Evolutionary conservation across 2,329 filamentous ascomycete genomes (phyloP).

Genomic region (Penicillium paneum): DNA sequence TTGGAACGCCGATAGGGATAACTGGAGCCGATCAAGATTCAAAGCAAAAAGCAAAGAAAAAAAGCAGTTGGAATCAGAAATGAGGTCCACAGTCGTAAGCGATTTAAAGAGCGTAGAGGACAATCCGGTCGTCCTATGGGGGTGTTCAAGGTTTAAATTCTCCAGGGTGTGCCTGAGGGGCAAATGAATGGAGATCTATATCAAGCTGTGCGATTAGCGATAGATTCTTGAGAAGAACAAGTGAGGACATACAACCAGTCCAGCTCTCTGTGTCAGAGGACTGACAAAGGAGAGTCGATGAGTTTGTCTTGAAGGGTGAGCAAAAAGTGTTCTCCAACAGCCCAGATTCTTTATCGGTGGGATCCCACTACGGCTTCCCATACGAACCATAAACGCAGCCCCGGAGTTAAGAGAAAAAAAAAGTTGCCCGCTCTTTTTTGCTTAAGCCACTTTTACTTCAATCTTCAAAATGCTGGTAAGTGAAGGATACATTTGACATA

Average conservation of each 20-base stretch:
- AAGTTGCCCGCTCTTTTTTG: constrained; percentile 31
- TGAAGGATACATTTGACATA: background rate
- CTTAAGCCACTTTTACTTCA: constrained; percentile 7
- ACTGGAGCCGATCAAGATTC: constrained; percentile 4
- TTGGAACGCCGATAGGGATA: constrained; percentile 58
- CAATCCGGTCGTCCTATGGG: constrained; percentile 24
- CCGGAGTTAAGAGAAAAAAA: constrained; percentile 37
- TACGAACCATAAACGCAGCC: constrained; percentile 28
- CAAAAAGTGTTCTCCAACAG: constrained; percentile 24
- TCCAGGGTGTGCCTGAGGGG: constrained; percentile 32
- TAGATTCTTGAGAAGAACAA: background rate
- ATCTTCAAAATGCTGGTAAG: constrained; percentile 34
- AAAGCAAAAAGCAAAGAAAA: constrained; percentile 7
- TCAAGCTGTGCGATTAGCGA: constrained; percentile 5
- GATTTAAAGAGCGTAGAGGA: constrained; percentile 28
- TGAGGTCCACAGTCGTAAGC: constrained; percentile 9
- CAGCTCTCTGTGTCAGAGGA: constrained; percentile 24
- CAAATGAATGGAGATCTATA: constrained; percentile 25
- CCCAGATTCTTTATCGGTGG: constrained; percentile 28
- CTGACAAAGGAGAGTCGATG: constrained; percentile 24
- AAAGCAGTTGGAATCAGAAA: background rate
- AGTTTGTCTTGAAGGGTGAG: constrained; percentile 13
- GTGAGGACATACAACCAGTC: constrained; percentile 18
- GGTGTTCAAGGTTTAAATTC: constrained; percentile 9
- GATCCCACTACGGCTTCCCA: constrained; percentile 33